These are phyloP conservation scores for Ophiorrhiza pumila DNA, from an alignment of 257 asterid species.

Conservation along the genomic window DNA sequence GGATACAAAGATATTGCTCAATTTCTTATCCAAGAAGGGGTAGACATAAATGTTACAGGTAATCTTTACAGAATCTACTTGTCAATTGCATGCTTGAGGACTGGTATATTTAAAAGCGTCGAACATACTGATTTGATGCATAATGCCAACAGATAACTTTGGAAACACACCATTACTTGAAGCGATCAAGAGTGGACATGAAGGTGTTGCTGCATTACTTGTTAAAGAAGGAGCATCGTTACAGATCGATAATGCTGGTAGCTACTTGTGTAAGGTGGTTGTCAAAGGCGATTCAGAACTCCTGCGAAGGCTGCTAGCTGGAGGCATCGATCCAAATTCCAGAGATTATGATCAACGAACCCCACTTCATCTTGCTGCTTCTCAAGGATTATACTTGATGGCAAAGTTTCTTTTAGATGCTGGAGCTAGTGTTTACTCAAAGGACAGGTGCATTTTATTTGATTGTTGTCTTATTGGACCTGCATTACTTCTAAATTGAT, in stretches of 20 bases:
- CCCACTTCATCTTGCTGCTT: slow-evolving; percentile 81
- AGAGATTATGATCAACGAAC: slow-evolving; percentile 75
- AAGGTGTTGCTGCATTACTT: slow-evolving; percentile 58
- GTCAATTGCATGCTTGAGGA: not conserved
- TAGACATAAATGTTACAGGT: slow-evolving; percentile 65
- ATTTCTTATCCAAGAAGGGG: slow-evolving; percentile 68
- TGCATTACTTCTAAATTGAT: not conserved
- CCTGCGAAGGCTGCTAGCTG: slow-evolving; percentile 53
- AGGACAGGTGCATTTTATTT: slow-evolving; percentile 59
- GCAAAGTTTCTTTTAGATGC: slow-evolving; percentile 79
- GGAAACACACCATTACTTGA: slow-evolving; percentile 78
- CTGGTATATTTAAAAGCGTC: not conserved
- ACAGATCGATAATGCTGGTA: slow-evolving; percentile 59
- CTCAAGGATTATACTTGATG: slow-evolving; percentile 70
- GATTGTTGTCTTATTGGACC: not conserved
- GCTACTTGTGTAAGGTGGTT: slow-evolving; percentile 61
- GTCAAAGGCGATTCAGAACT: slow-evolving; percentile 78
- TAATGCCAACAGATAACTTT: slow-evolving; percentile 49
- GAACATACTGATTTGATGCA: slow-evolving; percentile 2
- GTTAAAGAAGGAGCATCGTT: slow-evolving; percentile 63
- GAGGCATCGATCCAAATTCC: slow-evolving; percentile 74
- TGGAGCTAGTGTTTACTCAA: slow-evolving; percentile 74
- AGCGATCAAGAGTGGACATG: slow-evolving; percentile 81
- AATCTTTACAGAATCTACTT: not conserved
- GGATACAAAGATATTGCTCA: slow-evolving; percentile 69